Conservation (phyloP, 305 asterid genomes). For the Withania somnifera region DNA sequence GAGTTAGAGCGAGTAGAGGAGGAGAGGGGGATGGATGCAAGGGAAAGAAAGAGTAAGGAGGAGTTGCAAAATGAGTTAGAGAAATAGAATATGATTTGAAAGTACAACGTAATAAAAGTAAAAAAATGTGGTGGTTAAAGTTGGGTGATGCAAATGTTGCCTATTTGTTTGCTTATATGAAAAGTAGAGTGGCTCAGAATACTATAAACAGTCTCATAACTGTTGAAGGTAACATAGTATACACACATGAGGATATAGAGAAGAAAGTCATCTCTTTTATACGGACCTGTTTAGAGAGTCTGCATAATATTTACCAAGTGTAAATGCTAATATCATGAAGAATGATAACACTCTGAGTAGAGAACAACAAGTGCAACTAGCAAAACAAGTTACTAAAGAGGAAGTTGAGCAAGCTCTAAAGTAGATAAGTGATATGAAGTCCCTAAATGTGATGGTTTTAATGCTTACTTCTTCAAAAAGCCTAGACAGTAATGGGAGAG, state of each 20-base stretch:
- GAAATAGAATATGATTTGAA: no score
- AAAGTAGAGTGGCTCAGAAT: no score
- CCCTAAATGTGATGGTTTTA: neutral
- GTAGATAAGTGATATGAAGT: neutral
- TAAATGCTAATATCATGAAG: neutral
- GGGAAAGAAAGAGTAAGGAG: no score
- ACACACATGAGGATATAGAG: no score
- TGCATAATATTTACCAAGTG: neutral
- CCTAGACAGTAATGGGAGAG: neutral
- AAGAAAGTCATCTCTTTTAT: neutral
- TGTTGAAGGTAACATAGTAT: fast-evolving
- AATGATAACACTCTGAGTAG: neutral
- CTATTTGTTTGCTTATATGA: neutral
- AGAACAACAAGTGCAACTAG: neutral
- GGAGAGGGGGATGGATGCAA: no score
- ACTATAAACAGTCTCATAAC: no score
- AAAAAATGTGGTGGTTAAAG: no score
- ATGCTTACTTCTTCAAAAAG: neutral
- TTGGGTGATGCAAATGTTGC: no score
- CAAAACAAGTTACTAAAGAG: neutral
- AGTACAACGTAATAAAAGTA: no score
- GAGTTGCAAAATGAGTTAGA: no score
- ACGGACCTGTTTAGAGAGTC: neutral
- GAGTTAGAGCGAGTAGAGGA: no score
- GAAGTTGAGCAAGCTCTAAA: neutral